These are phyloP conservation scores for Skeletonema marinoi DNA, from an alignment of 108 stramenopile genomes.

Conservation along the genomic window DNA sequence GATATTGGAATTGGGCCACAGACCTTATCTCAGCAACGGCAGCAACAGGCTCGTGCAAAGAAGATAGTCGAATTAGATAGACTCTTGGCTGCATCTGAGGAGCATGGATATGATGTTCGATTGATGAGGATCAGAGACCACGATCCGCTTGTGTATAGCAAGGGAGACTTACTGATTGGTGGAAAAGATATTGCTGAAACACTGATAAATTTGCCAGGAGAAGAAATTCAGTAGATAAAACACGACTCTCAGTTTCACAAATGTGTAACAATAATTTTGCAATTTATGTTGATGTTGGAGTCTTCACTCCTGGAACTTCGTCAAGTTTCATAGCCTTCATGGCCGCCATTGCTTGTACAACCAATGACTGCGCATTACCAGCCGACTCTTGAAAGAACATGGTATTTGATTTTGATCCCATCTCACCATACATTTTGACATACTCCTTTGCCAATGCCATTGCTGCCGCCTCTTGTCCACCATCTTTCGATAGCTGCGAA, in stretches of 20 bases:
- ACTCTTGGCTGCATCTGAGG: slow-evolving; percentile 29
- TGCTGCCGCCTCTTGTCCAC: slow-evolving; percentile 87
- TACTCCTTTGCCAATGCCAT: slow-evolving; percentile 93
- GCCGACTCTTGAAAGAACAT: slow-evolving; percentile 96
- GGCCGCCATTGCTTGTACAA: slow-evolving; percentile 80
- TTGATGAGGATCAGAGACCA: slow-evolving; percentile 46
- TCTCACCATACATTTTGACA: slow-evolving; percentile 96
- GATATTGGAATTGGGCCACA: slow-evolving; percentile 63
- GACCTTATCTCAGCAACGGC: slow-evolving; percentile 41
- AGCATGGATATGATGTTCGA: slow-evolving; percentile 36
- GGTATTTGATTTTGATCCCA: slow-evolving; percentile 95
- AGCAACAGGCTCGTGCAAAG: slow-evolving; percentile 51
- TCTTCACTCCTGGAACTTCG: background rate
- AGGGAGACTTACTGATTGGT: slow-evolving; percentile 52
- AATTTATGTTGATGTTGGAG: background rate
- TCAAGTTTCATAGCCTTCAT: slow-evolving; percentile 45
- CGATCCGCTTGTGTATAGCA: slow-evolving; percentile 51
- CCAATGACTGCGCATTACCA: slow-evolving; percentile 87
- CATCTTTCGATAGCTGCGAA: slow-evolving; percentile 60
- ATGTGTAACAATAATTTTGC: background rate
- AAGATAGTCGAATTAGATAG: slow-evolving; percentile 53
- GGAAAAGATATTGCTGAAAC: slow-evolving; percentile 2
- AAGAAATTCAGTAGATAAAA: background rate
- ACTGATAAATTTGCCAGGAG: background rate
- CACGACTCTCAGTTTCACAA: background rate